Percentiles rank a stretch among this genome's conserved stretches.
Conservation (phyloP, 331 rosid species). For the Acacia pycnantha region DNA sequence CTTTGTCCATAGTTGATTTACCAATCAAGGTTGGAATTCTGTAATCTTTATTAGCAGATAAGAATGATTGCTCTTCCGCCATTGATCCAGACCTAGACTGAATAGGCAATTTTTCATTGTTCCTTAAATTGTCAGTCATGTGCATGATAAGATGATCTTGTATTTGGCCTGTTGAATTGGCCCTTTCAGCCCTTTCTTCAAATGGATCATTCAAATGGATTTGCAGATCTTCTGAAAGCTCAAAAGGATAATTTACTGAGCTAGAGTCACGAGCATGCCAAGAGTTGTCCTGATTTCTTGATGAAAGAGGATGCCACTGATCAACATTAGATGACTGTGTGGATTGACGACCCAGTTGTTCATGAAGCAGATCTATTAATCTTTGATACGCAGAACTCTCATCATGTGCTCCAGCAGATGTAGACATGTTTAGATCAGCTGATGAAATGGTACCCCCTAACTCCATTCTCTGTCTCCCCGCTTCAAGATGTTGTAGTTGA, state of each 20-base stretch:
- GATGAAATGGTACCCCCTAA: constrained; percentile 31
- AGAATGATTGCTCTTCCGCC: constrained; percentile 44
- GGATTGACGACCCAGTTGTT: constrained; percentile 47
- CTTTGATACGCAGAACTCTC: constrained; percentile 49
- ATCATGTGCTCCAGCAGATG: constrained; percentile 42
- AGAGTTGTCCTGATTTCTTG: constrained; percentile 47
- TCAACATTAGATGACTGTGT: constrained; percentile 43
- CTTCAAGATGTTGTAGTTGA: constrained; percentile 51
- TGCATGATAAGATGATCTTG: constrained; percentile 46
- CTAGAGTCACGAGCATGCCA: constrained; percentile 45
- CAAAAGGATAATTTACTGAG: constrained; percentile 46
- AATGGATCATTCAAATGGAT: constrained; percentile 43
- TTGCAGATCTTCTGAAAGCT: constrained; percentile 49
- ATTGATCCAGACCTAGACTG: constrained; percentile 50
- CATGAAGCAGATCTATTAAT: constrained; percentile 54
- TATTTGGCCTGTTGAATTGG: constrained; percentile 40
- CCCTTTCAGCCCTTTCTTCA: constrained; percentile 39
- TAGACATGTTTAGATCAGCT: constrained; percentile 46
- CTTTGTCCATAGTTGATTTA: constrained; percentile 51
- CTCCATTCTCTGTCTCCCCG: constrained; percentile 49
- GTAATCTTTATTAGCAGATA: constrained; percentile 45
- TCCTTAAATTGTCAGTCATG: constrained; percentile 42
- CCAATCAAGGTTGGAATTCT: constrained; percentile 49
- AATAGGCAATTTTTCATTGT: constrained; percentile 42
- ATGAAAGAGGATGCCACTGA: constrained; percentile 51